Base-by-base conservation (phyloP, 495 filamentous ascomycete species). In the Melanomma pulvis-pyrius region DNA sequence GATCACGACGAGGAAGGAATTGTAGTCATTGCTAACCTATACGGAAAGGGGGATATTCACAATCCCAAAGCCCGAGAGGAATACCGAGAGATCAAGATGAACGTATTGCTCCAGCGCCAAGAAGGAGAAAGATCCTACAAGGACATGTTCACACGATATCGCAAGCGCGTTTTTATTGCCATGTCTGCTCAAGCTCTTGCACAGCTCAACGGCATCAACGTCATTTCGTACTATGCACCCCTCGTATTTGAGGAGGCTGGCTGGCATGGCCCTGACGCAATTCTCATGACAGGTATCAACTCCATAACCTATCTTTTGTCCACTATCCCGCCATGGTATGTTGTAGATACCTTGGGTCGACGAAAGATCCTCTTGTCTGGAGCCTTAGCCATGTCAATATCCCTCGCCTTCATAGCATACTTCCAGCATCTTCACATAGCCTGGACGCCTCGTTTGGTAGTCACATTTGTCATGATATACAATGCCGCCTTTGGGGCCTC, bases 1-100 rank as follows among this genome's bases (percentile, higher is more conserved):
- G 96, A 98, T 73, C 90, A 97, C 74, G 94, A 98, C 73, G 94
- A 98, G 74, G 96, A 98, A 75, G 94, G 94, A 26, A 97, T 98
- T 76, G 87, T 96, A 5, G 96, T 98, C 15, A 97, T 98, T 75
- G 96, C 96, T 24, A 97, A 97, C 75, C 84, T 98, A 13, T 97
- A 98, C 71, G 94, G 96, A 19, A 92, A 90, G 69, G 94, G 94
- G 39, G 94, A 98, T 76, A 90, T 96, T 51, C 91, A 96, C 76
- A 92, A 96, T 71, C 82, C 89, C 36, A 91, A 92, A 71, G 94
- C 96, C 6, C 84, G 92, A 25, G 91, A 94, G 32, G 94, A 98
- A 74, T 98, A 96, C 73, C 90, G 94, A 63, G 94, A 98, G 68
- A 98, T 98, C 78, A 98, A 98, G 80, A 93, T 97, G 91, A 87